Evolutionary conservation across 208 protist genomes (phyloP).

Genomic region (Leishmania guyanensis): DNA sequence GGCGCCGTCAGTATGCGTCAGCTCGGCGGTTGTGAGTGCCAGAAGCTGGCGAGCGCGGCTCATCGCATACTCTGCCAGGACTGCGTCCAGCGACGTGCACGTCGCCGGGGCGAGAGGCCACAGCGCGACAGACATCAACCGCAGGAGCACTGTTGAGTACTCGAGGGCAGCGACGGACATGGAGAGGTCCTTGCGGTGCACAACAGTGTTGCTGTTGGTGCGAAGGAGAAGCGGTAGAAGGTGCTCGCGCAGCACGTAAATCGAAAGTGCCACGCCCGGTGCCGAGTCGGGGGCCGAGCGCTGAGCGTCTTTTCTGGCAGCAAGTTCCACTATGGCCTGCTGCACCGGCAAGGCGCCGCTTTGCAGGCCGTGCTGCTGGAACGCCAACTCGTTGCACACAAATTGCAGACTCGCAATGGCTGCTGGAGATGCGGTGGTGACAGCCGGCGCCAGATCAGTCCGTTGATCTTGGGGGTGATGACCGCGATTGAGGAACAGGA

Average conservation of each 20-base stretch:
- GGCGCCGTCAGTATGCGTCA: background rate
- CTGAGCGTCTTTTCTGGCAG: background rate
- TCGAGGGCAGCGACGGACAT: background rate
- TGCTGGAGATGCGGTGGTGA: background rate
- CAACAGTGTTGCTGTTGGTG: background rate
- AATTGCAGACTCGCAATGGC: constrained; percentile 1
- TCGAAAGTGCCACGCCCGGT: background rate
- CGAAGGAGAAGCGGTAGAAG: constrained; percentile 4
- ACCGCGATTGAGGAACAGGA: background rate
- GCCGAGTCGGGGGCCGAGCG: background rate
- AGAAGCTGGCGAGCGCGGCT: constrained; percentile 31
- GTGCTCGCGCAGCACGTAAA: constrained; percentile 6
- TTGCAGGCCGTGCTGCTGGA: background rate
- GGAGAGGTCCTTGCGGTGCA: background rate
- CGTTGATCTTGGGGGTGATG: background rate
- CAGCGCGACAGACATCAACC: constrained; percentile 16
- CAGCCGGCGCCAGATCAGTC: background rate
- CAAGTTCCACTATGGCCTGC: background rate
- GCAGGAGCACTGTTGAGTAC: constrained; percentile 8
- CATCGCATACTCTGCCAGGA: constrained; percentile 25
- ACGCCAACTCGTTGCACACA: background rate
- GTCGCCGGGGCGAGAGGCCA: constrained; percentile 10
- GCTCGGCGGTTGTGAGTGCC: constrained; percentile 10
- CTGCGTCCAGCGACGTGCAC: constrained; percentile 8
- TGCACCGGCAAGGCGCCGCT: background rate